A percentile compares a stretch with the other conserved stretches of the same genome.
phyloP scores from a whole-genome alignment of 1,139 yeast species.

The Hansenula lynferdii region DNA sequence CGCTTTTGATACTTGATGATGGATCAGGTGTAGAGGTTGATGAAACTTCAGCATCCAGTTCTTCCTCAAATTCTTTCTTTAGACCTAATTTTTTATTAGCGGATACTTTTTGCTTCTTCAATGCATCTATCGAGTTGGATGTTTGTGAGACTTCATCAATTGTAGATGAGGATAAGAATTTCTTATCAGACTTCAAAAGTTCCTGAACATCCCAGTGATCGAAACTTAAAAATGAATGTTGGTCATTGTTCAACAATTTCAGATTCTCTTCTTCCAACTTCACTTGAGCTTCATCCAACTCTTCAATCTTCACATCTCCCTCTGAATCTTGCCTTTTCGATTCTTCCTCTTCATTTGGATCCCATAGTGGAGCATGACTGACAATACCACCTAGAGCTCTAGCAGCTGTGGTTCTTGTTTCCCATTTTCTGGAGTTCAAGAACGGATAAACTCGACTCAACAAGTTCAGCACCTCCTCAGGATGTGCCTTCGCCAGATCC shows the following conservation, averaged over 20 bases:
- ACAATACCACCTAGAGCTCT: conserved; percentile 94
- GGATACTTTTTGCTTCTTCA: conserved; percentile 14
- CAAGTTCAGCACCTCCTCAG: conserved; percentile 82
- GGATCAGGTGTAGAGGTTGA: conserved; percentile 1
- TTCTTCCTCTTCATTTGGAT: conserved; percentile 53
- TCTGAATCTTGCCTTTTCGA: too few species aligned
- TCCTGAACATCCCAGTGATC: conserved; percentile 59
- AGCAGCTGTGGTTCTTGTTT: conserved; percentile 92
- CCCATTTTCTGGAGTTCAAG: conserved; percentile 84
- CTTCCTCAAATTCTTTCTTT: conserved; percentile 15
- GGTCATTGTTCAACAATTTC: conserved; percentile 37
- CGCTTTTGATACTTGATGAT: conserved; percentile 22
- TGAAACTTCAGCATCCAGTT: conserved; percentile 6
- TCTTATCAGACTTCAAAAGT: conserved; percentile 63
- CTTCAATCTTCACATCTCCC: conserved; percentile 17
- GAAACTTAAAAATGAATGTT: conserved; percentile 48
- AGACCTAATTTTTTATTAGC: conserved; percentile 13
- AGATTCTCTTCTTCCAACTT: conserved; percentile 32
- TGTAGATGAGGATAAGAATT: conserved; percentile 66
- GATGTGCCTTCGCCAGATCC: conserved; percentile 90
- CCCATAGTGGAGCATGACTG: conserved; percentile 75
- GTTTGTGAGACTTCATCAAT: conserved; percentile 31
- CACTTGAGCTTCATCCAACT: conserved; percentile 20
- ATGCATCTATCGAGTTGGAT: conserved; percentile 25
- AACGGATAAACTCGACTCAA: conserved; percentile 90